Base-by-base conservation (phyloP, 2,329 filamentous ascomycete genomes). In the Botryosphaeria dothidea region DNA sequence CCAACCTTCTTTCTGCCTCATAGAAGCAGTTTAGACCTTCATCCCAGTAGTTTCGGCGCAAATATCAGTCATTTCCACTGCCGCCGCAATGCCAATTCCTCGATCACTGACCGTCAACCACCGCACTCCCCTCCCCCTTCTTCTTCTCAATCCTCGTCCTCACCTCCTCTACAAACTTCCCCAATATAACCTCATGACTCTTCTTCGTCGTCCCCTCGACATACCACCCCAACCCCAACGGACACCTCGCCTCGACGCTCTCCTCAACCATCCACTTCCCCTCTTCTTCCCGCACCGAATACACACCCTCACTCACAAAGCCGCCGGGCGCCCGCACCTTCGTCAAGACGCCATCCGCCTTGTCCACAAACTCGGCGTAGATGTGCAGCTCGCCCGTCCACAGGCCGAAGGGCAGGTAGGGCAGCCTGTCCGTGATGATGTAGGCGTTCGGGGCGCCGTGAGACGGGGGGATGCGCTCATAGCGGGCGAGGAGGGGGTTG, bases 141-240 rank as follows among this genome's bases (percentile, higher is more conserved):
- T 41, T n/a, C 38, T 17, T 13, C 31, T 48, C 45, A 9, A 11
- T 23, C 34, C 6, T 13, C 25, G 19, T n/a, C n/a, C 25, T 17
- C 34, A 65, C 36, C 63, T 34, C 43, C 54, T 52, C 54, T 11
- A 65, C 54, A 61, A 65, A 65, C 27, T 34, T 41, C 45, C 31
- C 34, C 17, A 48, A 1, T n/a, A 61, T 27, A 7, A 38, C 43
- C 54, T 60, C 23, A 46, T 65, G 63, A 3, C 21, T 31, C 63
- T 21, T 65, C 34, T 34, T 34, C 41, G 58, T 60, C 23, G 63
- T 65, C n/a, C 54, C 56, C 63, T 52, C 54, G 19, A 61, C 63
- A 25, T 61, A 65, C 45, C 45, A 36, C 34, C 27, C 43, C 43
- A 65, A 4, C 17, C 43, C 31, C 54, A 31, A 61, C 45, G 54